Percentiles rank a stretch among this genome's conserved stretches.
Conservation (phyloP, 2,329 filamentous ascomycete species). For the Sporothrix mexicana region DNA sequence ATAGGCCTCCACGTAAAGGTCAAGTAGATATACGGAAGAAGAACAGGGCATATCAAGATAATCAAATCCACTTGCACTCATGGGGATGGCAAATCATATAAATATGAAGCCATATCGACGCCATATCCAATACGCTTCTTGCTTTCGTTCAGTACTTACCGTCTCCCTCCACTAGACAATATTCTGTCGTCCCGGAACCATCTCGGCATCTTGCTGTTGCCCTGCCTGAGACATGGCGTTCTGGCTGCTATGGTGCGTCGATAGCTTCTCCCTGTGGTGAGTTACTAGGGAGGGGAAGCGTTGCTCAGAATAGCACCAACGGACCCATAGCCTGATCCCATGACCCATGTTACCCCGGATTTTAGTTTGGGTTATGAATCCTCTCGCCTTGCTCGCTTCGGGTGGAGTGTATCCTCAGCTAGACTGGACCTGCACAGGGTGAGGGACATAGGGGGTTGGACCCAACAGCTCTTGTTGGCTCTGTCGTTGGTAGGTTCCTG, state of each 20-base stretch:
- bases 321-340: not conserved
- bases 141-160: not conserved
- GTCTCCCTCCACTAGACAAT: not conserved
- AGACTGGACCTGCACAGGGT: not conserved
- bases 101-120: too few relatives aligned
- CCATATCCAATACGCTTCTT: not conserved
- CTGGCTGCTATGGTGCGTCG: not conserved
- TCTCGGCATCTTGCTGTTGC: not conserved
- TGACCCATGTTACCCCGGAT: conserved; percentile 15
- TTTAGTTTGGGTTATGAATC: not conserved
- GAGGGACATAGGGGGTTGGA: not conserved
- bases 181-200: not conserved
- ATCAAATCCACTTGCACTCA: not conserved
- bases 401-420: not conserved
- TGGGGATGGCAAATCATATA: not conserved
- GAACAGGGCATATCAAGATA: not conserved
- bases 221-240: not conserved
- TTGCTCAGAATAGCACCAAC: not conserved
- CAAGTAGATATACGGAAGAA: too few relatives aligned
- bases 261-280: not conserved
- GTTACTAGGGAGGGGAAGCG: too few relatives aligned
- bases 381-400: not conserved
- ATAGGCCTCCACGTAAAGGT: too few relatives aligned
- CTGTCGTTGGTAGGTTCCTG: not conserved
- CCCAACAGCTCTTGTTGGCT: too few relatives aligned